Conservation (phyloP, 2,329 filamentous ascomycete species). For the Stachybotrys chlorohalonatus region DNA sequence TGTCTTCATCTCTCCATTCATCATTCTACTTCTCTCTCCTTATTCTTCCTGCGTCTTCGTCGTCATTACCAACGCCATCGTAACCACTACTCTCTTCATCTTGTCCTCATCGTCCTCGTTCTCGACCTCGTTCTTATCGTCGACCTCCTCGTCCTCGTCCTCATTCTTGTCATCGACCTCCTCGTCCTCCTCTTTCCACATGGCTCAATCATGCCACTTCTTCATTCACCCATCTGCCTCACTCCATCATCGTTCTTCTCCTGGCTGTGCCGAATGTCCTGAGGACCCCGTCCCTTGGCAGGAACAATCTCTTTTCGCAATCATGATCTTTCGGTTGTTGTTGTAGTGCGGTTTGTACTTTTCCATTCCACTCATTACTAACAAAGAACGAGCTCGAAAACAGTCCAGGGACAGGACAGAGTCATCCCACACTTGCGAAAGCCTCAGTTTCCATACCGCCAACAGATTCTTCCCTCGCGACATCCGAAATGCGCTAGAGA, state of each 20-base stretch:
- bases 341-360: neutral
- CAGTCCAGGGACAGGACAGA: neutral
- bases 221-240: neutral
- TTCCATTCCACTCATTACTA: neutral
- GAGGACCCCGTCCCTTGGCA: neutral
- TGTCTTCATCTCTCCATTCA: too few relatives aligned
- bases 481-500: neutral
- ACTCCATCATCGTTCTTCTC: neutral
- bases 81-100: neutral
- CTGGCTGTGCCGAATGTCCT: neutral
- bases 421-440: neutral
- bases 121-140: neutral
- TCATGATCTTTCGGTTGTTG: neutral
- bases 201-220: neutral
- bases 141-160: too few relatives aligned
- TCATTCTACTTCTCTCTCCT: neutral
- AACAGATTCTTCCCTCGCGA: neutral
- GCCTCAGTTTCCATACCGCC: neutral
- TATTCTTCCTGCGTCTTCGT: neutral
- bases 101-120: neutral
- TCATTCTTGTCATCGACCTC: neutral
- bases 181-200: neutral
- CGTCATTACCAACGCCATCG: neutral
- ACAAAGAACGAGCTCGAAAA: neutral
- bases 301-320: neutral